Conservation (phyloP, 192 early-diverging fungal genomes). For the Linderina pennispora region DNA sequence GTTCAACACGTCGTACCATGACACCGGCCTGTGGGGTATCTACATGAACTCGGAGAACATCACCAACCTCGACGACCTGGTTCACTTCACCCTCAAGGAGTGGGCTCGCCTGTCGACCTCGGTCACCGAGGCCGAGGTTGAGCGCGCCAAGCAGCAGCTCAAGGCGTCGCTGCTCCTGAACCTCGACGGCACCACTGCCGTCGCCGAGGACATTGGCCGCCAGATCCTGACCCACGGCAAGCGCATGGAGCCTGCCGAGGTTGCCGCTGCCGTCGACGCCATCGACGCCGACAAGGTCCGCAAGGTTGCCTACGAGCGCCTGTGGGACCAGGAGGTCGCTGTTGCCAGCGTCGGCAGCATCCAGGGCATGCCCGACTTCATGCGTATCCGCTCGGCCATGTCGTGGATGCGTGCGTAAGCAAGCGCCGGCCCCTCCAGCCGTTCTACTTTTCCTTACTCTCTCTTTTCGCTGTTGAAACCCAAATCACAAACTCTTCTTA, state of each 20-base stretch:
- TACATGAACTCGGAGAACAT: constrained; percentile 85
- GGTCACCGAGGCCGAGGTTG: constrained; percentile 86
- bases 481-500: not conserved
- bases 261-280: constrained; percentile 78
- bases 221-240: constrained; percentile 90
- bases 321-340: constrained; percentile 83
- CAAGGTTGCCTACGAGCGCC: constrained; percentile 79
- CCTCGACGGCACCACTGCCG: constrained; percentile 90
- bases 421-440: not conserved
- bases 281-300: constrained; percentile 83
- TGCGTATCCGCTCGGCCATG: constrained; percentile 83
- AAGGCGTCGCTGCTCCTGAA: constrained; percentile 88
- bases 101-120: constrained; percentile 83
- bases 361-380: constrained; percentile 86
- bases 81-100: constrained; percentile 86
- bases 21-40: constrained; percentile 96
- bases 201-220: constrained; percentile 97
- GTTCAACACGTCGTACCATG: constrained; percentile 98
- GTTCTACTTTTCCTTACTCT: not conserved
- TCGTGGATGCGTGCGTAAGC: constrained; percentile 65
- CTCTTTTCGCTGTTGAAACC: not conserved
- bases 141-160: constrained; percentile 97
- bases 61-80: constrained; percentile 76
- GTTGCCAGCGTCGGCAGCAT: constrained; percentile 83
- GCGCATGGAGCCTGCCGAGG: constrained; percentile 82